Evolutionary conservation across 2,329 filamentous ascomycete species (phyloP), one percentile per base, ranked within the genome.

Genomic region (Alternaria sp.): DNA sequence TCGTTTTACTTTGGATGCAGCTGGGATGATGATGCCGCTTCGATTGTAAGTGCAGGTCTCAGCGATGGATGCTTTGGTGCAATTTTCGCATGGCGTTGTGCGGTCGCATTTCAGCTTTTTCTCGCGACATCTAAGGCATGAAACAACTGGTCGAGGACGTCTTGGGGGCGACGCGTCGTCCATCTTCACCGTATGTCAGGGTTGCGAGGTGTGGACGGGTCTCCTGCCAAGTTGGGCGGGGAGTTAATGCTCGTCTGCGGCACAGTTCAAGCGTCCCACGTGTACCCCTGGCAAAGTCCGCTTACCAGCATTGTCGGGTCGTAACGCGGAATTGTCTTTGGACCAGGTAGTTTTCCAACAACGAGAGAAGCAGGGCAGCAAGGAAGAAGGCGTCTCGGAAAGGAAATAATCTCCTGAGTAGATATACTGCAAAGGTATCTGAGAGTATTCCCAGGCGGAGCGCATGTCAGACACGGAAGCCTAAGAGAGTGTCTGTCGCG

Each of bases 61-160:
- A 5, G 64, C 53, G 5, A 41, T 59, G 14, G 57, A 59, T 32
- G 61, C 68, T 56, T 68, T 70, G 49, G 65, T 55, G 41, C 71
- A 74, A 51, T 72, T 69, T 47, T 64, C 59, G 54, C 71, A 74
- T 12, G 71, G 71, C 14, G 62, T 39, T 30, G 54, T 61, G 9
- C 71, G 67, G 48, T 74, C 68, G 49, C 71, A 74, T 41, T 71
- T 71, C 24, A 72, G 54, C 36, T 74, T 74, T 57, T 71, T 71
- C 20, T 67, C 63, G 39, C 70, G 64, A 46, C 71, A 74, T 24
- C 63, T 59, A n/a, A 72, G 48, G 47, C 71, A 74, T 4, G 69
- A 72, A 8, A 72, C 62, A 11, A 71, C 65, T 26, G 70, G 70
- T 16, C 70, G 62, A 11, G 68, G 69, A n/a, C 66, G 58, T 51